phyloP scores from a whole-genome alignment of 805 yeast genomes.

The Kluyveromyces starmeri region DNA sequence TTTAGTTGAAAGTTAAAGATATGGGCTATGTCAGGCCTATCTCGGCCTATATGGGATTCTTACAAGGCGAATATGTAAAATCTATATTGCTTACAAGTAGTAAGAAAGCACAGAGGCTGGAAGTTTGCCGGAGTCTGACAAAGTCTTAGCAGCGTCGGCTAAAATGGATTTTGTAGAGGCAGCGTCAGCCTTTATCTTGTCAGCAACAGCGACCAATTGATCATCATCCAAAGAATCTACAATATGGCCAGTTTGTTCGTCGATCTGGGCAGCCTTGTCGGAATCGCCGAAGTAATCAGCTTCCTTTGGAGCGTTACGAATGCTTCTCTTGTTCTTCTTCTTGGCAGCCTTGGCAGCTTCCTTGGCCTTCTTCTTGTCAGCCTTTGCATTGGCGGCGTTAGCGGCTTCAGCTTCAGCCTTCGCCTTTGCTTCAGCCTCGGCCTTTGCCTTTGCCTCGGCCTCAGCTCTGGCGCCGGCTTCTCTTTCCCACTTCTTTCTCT shows the following conservation, averaged over 20 bases:
- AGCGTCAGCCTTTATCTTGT: conserved; percentile 48
- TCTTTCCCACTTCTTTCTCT: conserved; percentile 91
- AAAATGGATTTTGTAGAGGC: conserved; percentile 52
- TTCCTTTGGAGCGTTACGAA: conserved; percentile 79
- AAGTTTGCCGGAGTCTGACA: conserved; percentile 45
- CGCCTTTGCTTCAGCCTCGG: conserved; percentile 81
- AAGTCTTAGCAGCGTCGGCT: conserved; percentile 44
- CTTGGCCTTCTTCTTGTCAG: conserved; percentile 87
- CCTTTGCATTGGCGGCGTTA: conserved; percentile 50
- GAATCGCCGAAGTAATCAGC: conserved; percentile 78
- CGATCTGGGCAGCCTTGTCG: conserved; percentile 55
- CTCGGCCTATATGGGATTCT: too few relatives aligned
- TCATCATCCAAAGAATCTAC: conserved; percentile 75
- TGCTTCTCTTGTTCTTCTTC: conserved; percentile 90
- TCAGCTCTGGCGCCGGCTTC: conserved; percentile 97
- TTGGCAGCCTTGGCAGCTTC: conserved; percentile 83
- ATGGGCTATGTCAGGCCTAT: too few relatives aligned
- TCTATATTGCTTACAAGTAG: conserved; percentile 29
- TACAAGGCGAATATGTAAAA: too few relatives aligned
- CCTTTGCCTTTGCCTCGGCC: conserved; percentile 82
- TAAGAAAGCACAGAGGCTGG: conserved; percentile 46
- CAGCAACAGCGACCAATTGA: conserved; percentile 67
- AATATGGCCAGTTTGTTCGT: conserved; percentile 70
- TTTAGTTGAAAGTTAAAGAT: too few relatives aligned
- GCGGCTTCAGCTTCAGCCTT: conserved; percentile 69